Base-by-base conservation (phyloP, 1,284 basidiomycete species). In the Trametes polyzona region DNA sequence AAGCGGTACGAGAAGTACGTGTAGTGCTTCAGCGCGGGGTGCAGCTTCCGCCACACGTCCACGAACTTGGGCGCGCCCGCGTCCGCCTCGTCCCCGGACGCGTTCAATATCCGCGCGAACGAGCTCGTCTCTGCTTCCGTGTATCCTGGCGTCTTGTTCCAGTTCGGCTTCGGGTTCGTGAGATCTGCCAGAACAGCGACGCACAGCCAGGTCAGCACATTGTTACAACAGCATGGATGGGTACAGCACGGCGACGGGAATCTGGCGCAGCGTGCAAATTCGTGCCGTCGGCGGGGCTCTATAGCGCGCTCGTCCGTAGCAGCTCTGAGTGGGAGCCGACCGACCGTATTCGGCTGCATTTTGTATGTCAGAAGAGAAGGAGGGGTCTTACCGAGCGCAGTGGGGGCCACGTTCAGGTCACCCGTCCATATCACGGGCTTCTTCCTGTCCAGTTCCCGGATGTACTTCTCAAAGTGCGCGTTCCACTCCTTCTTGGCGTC, bases 391-490 rank as follows among this genome's bases (percentile, higher is more conserved):
- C 90, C 90, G 52, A 82, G 77, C 52, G 79, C 86, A 1, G 89
- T 90, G 3, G 90, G 90, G 1, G 93, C 92, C 29, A 94, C 92
- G 64, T 96, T 96, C 60, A 95, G 68, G 71, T 96, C 93, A 24
- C 93, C 93, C n/a, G 82, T 79, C 93, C 93, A 96, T 56, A 96
- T 88, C 10, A 95, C 88, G 3, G 92, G 88, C 66, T 95, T 95
- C 65, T 81, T 82, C 57, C 77, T 79, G 71, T 94, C 90, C 11
- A 94, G 76, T 19, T 83, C 79, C 3, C 83, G 83, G 16, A 95
- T 78, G 67, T 95, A 88, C 1, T 74, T 63, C 48, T 88, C 85
- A 65, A 94, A 93, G 66, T 92, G 86, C 14, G 71, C 69, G 58
- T 92, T 90, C 92, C 92, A 94, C 55, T 77, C 74, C 47, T 89